Evolutionary conservation across 768 basidiomycete species (phyloP), one percentile per base, ranked within the genome.

Genomic region (Chalciporus piperatus): DNA sequence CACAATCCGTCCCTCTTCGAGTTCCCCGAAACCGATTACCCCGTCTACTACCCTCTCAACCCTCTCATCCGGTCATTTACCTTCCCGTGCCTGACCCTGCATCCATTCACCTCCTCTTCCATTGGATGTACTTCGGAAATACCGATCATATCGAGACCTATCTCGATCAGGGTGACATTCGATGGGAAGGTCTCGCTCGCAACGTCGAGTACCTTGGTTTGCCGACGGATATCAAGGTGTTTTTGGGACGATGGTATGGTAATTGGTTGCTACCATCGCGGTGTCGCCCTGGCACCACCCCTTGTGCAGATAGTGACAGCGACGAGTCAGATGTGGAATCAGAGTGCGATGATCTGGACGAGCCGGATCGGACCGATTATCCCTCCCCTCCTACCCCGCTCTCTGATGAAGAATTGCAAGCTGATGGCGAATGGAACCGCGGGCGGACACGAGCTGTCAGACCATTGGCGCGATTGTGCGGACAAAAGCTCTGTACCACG

Each of bases 201-300:
- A 96, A 94, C 66, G 91, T 87, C 64, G 92, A 95, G 64, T 95
- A 91, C 63, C 84, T 96, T 44, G 86, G 83, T 17, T 77, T 95
- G 55, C 76, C 82, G 47, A 72, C 82, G 16, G 84, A 88, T 40
- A 82, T 94, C 68, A 92, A 90, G 65, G 69, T 84, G 14, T 88
- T 88, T 62, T 74, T 93, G 43, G 83, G 85, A 0, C 76, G 74
- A 50, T 94, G 88, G 86, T 91, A 87, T 68, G 73, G 78, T 47
- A 73, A 75, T 23, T 87, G 86, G 85, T 62, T 81, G 40, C 72
- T 79, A 45, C 69, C 75, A 13, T 17, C 55, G 19, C 48, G 22
- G 1, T 65, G 64, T 39, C 70, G 65, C 25, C 62, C 63, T 39
- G 59, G 52, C 30, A 55, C 57, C 38, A 51, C 55, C 4, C 57